A percentile compares a stretch with the other conserved stretches of the same genome.
Conservation (phyloP, 106 monocot species). For the Allium sativum region DNA sequence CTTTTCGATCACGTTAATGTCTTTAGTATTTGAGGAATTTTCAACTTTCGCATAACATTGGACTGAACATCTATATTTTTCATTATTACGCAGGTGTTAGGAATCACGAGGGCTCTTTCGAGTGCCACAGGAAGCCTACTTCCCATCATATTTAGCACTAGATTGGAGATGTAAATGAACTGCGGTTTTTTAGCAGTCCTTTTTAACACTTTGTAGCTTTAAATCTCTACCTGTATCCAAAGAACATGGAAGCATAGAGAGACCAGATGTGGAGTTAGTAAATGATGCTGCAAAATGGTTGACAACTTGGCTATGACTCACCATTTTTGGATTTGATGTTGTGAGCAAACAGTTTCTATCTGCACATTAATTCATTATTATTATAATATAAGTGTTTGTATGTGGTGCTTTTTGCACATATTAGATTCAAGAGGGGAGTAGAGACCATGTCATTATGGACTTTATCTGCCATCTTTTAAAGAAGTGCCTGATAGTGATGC, state of each 20-base stretch:
- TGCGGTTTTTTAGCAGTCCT: too few species aligned
- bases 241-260: slow-evolving; percentile 7
- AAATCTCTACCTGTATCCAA: slow-evolving; percentile 68
- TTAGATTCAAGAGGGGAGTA: slow-evolving; percentile 77
- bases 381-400: not conserved
- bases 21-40: too few species aligned
- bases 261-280: slow-evolving; percentile 49
- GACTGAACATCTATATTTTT: not conserved
- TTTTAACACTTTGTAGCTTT: slow-evolving; percentile 34
- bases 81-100: too few species aligned
- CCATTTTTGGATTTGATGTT: slow-evolving; percentile 97
- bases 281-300: slow-evolving; percentile 59
- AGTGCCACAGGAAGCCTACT: too few species aligned
- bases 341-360: slow-evolving; percentile 34
- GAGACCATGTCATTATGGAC: slow-evolving; percentile 93
- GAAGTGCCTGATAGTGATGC: slow-evolving; percentile 72
- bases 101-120: not conserved
- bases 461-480: slow-evolving; percentile 93
- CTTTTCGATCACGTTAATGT: too few species aligned
- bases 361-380: not conserved
- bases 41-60: too few species aligned
- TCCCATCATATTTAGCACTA: too few species aligned
- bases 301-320: slow-evolving; percentile 46
- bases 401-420: slow-evolving; percentile 1
- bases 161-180: too few species aligned